These are phyloP conservation scores for Aspergillus tanneri DNA, from an alignment of 2,329 filamentous ascomycete species.

Conservation along the genomic window DNA sequence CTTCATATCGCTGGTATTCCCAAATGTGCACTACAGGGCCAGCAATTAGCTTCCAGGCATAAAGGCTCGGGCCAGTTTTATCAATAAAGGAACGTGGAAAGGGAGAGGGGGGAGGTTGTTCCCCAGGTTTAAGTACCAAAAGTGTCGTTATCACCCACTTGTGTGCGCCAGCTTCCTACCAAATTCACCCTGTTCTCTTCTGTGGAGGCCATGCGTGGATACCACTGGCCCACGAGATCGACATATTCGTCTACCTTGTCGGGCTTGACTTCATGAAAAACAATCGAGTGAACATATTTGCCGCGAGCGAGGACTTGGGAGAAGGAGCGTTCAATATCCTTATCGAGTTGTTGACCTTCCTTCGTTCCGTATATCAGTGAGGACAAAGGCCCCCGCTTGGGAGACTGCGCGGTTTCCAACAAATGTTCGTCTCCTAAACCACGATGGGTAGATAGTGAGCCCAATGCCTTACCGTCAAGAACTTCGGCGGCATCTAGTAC, in stretches of 20 bases:
- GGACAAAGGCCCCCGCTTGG: slow-evolving; percentile 71
- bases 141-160: slow-evolving; percentile 94
- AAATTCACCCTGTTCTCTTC: slow-evolving; percentile 92
- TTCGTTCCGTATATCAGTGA: slow-evolving; percentile 96
- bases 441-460: slow-evolving; percentile 59
- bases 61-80: slow-evolving; percentile 2
- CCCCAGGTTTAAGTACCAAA: slow-evolving; percentile 66
- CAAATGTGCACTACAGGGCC: slow-evolving; percentile 84
- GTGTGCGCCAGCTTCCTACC: slow-evolving; percentile 96
- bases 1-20: slow-evolving; percentile 97
- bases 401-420: slow-evolving; percentile 58
- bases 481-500: slow-evolving; percentile 43
- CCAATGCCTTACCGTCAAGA: slow-evolving; percentile 50
- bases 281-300: slow-evolving; percentile 98
- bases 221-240: slow-evolving; percentile 84
- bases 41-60: slow-evolving; percentile 26
- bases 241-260: slow-evolving; percentile 96
- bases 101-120: background rate
- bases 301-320: slow-evolving; percentile 90
- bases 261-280: slow-evolving; percentile 92
- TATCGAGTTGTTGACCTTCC: slow-evolving; percentile 89
- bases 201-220: slow-evolving; percentile 80
- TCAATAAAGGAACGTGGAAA: background rate
- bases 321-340: slow-evolving; percentile 94
- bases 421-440: slow-evolving; percentile 58